Percentiles rank a stretch among this genome's conserved stretches.
Conservation (phyloP, 768 basidiomycete species). For the Melanogaster broomeanus region DNA sequence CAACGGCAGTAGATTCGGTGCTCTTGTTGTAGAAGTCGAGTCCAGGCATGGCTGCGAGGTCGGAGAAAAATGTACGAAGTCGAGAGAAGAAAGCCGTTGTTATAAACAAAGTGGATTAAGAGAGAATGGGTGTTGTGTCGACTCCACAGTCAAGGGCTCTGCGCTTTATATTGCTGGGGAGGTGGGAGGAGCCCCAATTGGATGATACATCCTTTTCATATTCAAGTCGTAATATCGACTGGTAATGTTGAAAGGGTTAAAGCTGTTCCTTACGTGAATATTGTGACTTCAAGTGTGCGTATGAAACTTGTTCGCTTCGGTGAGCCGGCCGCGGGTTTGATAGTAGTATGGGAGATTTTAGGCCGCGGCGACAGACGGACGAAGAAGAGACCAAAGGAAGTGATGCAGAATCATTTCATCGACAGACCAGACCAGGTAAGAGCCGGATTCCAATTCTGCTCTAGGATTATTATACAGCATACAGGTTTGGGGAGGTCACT, state of each 20-base stretch:
- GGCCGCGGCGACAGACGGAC: conserved; percentile 26
- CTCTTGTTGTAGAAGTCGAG: conserved; percentile 35
- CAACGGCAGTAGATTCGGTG: conserved; percentile 2
- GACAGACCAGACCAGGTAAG: conserved; percentile 6
- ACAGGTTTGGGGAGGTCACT: neutral
- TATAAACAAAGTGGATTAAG: conserved; percentile 26
- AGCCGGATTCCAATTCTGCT: conserved; percentile 6
- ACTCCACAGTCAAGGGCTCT: neutral
- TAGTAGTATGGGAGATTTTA: too few relatives aligned
- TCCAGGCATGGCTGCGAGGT: conserved; percentile 30
- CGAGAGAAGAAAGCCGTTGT: conserved; percentile 8
- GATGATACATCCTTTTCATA: conserved; percentile 11
- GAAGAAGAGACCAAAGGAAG: conserved; percentile 7
- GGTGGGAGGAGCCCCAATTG: conserved; percentile 6
- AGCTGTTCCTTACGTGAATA: conserved; percentile 23
- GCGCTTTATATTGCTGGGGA: conserved; percentile 23
- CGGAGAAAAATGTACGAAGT: conserved; percentile 2
- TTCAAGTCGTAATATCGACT: conserved; percentile 7
- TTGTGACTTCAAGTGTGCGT: conserved; percentile 1
- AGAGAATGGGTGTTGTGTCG: neutral
- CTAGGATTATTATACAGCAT: conserved; percentile 10
- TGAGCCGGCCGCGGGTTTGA: conserved; percentile 1
- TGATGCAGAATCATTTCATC: conserved; percentile 3
- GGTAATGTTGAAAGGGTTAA: conserved; percentile 25
- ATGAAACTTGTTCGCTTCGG: conserved; percentile 10